A percentile compares a stretch with the other conserved stretches of the same genome.
phyloP scores from a whole-genome alignment of 805 yeast species.

The Metschnikowia vanudenii region DNA sequence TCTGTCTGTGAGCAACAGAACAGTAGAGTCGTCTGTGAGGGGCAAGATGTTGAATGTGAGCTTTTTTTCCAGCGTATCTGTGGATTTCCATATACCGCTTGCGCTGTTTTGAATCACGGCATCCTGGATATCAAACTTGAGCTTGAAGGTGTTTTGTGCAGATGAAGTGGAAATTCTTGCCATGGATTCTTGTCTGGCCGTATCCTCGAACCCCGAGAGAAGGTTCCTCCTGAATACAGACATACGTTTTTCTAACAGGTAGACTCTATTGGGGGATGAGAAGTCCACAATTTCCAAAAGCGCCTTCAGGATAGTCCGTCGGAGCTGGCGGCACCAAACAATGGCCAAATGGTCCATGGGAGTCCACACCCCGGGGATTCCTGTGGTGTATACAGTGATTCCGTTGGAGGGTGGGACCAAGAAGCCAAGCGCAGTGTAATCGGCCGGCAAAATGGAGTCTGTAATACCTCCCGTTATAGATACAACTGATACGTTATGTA shows the following conservation, averaged over 20 bases:
- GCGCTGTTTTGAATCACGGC: constrained; percentile 10
- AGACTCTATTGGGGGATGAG: constrained; percentile 47
- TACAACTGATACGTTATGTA: constrained; percentile 61
- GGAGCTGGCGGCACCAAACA: constrained; percentile 92
- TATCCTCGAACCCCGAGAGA: constrained; percentile 58
- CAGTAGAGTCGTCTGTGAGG: constrained; percentile 11
- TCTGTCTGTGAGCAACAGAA: constrained; percentile 15
- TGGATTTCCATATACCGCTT: constrained; percentile 13
- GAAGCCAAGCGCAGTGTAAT: constrained; percentile 73
- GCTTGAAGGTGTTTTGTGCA: constrained; percentile 3
- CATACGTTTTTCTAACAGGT: constrained; percentile 57
- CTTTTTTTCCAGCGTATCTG: background rate
- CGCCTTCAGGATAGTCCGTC: constrained; percentile 58
- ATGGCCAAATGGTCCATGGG: constrained; percentile 93
- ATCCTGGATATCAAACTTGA: constrained; percentile 15
- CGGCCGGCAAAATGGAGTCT: constrained; percentile 84
- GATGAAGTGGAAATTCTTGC: background rate
- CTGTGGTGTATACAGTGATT: constrained; percentile 77
- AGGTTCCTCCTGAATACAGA: constrained; percentile 44
- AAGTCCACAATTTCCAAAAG: constrained; percentile 61
- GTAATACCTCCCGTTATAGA: constrained; percentile 88
- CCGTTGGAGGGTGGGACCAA: constrained; percentile 75
- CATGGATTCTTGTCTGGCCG: constrained; percentile 26
- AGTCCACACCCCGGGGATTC: constrained; percentile 90
- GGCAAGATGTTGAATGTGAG: constrained; percentile 11